These are phyloP conservation scores for Cucurbita maxima DNA, from an alignment of 306 rosid genomes.

Conservation along the genomic window DNA sequence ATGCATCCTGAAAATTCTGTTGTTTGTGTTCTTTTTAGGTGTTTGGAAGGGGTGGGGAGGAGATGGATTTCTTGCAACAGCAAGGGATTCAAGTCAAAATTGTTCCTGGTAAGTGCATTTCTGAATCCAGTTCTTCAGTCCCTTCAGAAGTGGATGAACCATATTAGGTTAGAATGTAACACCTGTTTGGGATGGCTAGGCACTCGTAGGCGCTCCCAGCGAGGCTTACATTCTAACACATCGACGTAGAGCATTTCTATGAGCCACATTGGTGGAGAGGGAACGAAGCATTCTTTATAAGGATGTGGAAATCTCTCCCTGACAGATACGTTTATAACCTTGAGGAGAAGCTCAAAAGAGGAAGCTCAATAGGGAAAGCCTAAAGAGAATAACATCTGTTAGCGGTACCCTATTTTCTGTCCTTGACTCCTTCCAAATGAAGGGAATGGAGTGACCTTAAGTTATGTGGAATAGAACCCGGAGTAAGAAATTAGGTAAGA, in stretches of 20 bases:
- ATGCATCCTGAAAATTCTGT: background rate
- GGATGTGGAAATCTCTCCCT: too few relatives aligned
- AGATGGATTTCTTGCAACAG: slow-evolving; percentile 91
- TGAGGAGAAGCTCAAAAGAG: too few relatives aligned
- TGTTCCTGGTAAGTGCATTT: slow-evolving; percentile 60
- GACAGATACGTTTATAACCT: too few relatives aligned
- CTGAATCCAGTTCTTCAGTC: background rate
- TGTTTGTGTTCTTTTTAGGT: slow-evolving; percentile 30
- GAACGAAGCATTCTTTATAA: too few relatives aligned
- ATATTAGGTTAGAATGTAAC: background rate
- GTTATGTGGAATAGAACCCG: background rate
- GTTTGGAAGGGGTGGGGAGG: slow-evolving; percentile 98
- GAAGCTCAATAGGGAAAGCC: too few relatives aligned
- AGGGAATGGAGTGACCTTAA: background rate
- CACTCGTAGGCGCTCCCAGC: background rate
- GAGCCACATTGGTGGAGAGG: too few relatives aligned
- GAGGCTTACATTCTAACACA: background rate
- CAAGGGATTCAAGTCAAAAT: slow-evolving; percentile 86
- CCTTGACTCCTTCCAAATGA: background rate
- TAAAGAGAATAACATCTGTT: too few relatives aligned
- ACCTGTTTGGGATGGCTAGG: background rate
- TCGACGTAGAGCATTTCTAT: too few relatives aligned
- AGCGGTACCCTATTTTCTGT: background rate
- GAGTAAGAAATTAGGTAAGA: background rate
- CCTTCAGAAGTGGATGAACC: background rate